Percentiles rank a stretch among this genome's conserved stretches.
These are phyloP conservation scores for Cryptosporidium viatorum DNA, from an alignment of 169 alveolate genomes.

Conservation along the genomic window DNA sequence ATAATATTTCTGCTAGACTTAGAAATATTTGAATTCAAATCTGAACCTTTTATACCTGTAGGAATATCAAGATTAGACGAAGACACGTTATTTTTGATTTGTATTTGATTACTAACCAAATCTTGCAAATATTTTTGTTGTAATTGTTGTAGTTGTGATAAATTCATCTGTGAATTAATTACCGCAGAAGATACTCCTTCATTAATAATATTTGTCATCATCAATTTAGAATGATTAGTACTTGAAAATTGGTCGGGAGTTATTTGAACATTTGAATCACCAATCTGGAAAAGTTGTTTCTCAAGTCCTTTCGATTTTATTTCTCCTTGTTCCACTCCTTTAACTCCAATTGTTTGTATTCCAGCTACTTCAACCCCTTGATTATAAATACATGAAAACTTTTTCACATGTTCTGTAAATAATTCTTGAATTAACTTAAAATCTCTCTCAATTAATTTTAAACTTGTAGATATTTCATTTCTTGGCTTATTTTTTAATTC, in stretches of 20 bases:
- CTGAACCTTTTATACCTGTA: neutral
- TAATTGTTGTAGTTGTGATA: neutral
- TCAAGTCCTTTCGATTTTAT: neutral
- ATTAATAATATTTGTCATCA: neutral
- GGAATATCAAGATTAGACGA: neutral
- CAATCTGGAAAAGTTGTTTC: neutral
- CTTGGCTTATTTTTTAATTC: constrained; percentile 13
- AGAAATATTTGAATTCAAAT: neutral
- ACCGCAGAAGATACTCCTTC: neutral
- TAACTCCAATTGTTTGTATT: neutral
- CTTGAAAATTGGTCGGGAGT: too few relatives aligned
- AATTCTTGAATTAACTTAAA: constrained; percentile 2
- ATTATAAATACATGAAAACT: neutral
- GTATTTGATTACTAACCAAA: neutral
- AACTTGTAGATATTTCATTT: constrained; percentile 8
- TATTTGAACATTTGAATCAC: neutral
- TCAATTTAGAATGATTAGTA: neutral
- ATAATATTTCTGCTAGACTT: neutral
- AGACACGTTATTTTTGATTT: neutral
- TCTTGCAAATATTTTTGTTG: neutral
- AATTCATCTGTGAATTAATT: neutral
- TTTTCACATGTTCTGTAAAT: constrained; percentile 18
- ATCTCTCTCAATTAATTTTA: constrained; percentile 59
- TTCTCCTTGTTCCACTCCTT: neutral
- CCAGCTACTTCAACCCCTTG: neutral